A percentile compares a stretch with the other conserved stretches of the same genome.
phyloP scores from a whole-genome alignment of 805 yeast species.

The Maudiozyma pseudohumilis region DNA sequence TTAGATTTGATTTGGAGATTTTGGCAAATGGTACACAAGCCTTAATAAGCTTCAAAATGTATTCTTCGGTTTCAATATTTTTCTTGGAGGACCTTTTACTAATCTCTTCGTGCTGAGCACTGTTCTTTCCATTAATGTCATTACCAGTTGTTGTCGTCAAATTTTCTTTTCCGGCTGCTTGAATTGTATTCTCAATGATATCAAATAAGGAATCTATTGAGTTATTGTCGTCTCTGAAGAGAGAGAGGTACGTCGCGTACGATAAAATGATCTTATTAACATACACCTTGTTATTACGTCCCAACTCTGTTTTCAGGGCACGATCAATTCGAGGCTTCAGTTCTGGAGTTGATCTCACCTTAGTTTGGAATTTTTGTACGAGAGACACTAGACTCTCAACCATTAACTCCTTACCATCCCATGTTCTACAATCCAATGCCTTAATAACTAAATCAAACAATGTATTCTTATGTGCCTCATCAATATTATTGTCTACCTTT shows the following conservation, averaged over 20 bases:
- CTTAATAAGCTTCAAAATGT: conserved; percentile 30
- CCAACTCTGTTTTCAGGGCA: conserved; percentile 49
- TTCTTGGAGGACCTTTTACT: conserved; percentile 33
- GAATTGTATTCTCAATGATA: conserved; percentile 32
- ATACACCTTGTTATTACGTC: conserved; percentile 56
- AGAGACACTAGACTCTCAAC: conserved; percentile 60
- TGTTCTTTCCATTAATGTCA: neutral
- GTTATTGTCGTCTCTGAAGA: conserved; percentile 23
- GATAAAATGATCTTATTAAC: conserved; percentile 44
- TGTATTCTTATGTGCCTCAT: conserved; percentile 23
- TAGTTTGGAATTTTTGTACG: conserved; percentile 36
- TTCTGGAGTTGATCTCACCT: conserved; percentile 24
- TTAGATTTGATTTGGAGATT: conserved; percentile 11
- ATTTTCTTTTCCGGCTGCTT: conserved; percentile 21
- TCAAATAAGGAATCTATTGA: conserved; percentile 15
- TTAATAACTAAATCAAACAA: conserved; percentile 46
- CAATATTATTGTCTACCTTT: conserved; percentile 30
- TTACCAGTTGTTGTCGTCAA: neutral
- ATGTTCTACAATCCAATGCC: conserved; percentile 67
- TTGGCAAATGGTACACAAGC: conserved; percentile 31
- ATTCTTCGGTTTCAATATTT: conserved; percentile 42
- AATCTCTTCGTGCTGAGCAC: conserved; percentile 24
- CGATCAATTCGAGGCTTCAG: conserved; percentile 33
- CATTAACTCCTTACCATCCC: conserved; percentile 79
- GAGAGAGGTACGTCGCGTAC: conserved; percentile 41